These are phyloP conservation scores for Hypsizygus marmoreus DNA, from an alignment of 768 basidiomycete genomes.

Conservation along the genomic window DNA sequence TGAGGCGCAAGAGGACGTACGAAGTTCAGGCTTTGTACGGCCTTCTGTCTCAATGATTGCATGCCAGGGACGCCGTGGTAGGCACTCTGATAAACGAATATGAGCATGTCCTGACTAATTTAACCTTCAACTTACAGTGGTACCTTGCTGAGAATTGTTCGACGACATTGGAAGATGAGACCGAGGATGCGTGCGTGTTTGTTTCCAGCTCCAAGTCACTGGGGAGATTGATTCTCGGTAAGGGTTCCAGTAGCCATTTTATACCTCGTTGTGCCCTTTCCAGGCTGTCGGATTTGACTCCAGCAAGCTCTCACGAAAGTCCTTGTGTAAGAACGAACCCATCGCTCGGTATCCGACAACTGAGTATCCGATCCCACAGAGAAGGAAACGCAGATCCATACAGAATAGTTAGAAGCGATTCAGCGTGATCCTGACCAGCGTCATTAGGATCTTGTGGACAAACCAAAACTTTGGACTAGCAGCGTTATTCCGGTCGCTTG, in stretches of 20 bases:
- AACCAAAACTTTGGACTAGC: not conserved
- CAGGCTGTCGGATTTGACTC: constrained; percentile 7
- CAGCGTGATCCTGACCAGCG: not conserved
- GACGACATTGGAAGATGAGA: constrained; percentile 2
- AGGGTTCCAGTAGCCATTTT: constrained; percentile 7
- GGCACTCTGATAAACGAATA: too few relatives aligned
- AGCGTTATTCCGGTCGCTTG: constrained; percentile 1
- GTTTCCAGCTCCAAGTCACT: constrained; percentile 1
- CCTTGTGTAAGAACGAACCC: constrained; percentile 1
- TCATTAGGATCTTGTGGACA: not conserved
- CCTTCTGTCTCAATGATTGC: constrained; percentile 10
- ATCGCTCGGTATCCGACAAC: constrained; percentile 1
- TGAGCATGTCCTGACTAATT: too few relatives aligned
- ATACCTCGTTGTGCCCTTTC: constrained; percentile 9
- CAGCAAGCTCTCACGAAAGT: constrained; percentile 10
- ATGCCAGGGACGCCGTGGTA: constrained; percentile 1
- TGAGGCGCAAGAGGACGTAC: constrained; percentile 1
- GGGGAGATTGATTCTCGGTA: constrained; percentile 3
- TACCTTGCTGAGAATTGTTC: too few relatives aligned
- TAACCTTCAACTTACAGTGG: too few relatives aligned
- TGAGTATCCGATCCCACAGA: not conserved
- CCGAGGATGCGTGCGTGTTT: not conserved
- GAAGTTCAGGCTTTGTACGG: constrained; percentile 7
- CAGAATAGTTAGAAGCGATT: constrained; percentile 3
- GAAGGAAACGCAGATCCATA: constrained; percentile 4